Conservation (phyloP, 805 yeast species). For the Candida chilensis region DNA sequence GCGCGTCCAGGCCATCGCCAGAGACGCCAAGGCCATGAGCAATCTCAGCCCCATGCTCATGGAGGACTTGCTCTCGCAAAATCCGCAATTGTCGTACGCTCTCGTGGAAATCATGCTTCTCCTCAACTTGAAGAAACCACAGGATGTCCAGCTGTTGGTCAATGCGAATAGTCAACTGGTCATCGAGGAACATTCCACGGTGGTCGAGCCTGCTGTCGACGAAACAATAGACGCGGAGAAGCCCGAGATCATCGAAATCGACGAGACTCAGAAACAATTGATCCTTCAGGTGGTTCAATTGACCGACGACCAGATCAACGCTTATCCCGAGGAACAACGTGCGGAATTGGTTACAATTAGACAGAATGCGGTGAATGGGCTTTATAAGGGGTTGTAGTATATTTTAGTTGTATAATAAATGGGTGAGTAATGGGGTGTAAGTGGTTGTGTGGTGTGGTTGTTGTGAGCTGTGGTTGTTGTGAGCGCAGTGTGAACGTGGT, state of each 20-base stretch:
- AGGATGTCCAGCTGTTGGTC: slow-evolving; percentile 9
- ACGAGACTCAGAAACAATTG: slow-evolving; percentile 31
- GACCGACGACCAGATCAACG: slow-evolving; percentile 39
- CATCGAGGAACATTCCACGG: too few relatives aligned
- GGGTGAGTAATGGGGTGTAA: too few relatives aligned
- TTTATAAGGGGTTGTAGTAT: slow-evolving; percentile 10
- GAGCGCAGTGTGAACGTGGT: too few relatives aligned
- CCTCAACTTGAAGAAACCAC: slow-evolving; percentile 15
- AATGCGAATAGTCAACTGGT: too few relatives aligned
- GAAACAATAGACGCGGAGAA: too few relatives aligned
- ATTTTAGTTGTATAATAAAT: too few relatives aligned
- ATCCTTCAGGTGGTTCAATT: slow-evolving; percentile 43
- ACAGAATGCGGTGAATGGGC: slow-evolving; percentile 13
- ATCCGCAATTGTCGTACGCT: slow-evolving; percentile 81
- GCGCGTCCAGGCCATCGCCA: slow-evolving; percentile 37
- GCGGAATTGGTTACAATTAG: slow-evolving; percentile 10
- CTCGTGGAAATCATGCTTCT: slow-evolving; percentile 62
- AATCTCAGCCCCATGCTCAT: slow-evolving; percentile 47
- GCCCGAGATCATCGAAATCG: too few relatives aligned
- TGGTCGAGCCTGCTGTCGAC: too few relatives aligned
- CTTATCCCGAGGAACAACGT: slow-evolving; percentile 40
- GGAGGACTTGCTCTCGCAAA: slow-evolving; percentile 48
- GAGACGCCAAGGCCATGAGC: slow-evolving; percentile 54
- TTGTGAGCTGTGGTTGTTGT: too few relatives aligned
- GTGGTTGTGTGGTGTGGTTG: too few relatives aligned